These are phyloP conservation scores for Amylostereum areolatum DNA, from an alignment of 1,284 basidiomycete species.

Conservation along the genomic window DNA sequence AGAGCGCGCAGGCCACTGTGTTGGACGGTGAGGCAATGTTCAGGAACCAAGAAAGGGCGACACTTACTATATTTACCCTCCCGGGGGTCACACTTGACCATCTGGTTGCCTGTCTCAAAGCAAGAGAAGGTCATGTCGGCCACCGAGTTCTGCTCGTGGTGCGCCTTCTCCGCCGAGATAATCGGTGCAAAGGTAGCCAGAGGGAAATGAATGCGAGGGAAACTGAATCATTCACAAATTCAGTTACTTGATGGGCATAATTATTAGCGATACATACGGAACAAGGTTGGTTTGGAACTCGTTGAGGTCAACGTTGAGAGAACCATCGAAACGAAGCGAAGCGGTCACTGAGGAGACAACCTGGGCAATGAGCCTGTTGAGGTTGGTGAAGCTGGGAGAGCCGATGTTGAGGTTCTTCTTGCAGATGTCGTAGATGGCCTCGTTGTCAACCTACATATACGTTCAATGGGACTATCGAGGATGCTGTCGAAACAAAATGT, in stretches of 20 bases:
- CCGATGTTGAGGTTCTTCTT: conserved; percentile 80
- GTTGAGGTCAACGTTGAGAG: conserved; percentile 78
- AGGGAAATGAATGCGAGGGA: conserved; percentile 89
- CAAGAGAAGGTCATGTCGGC: conserved; percentile 92
- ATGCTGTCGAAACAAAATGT: too few relatives aligned
- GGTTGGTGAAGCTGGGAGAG: conserved; percentile 80
- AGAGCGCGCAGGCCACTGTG: conserved; percentile 66
- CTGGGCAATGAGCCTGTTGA: conserved; percentile 86
- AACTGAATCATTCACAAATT: conserved; percentile 16
- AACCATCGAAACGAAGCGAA: conserved; percentile 77
- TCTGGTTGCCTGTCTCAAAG: conserved; percentile 91
- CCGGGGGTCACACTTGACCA: conserved; percentile 80
- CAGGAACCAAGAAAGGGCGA: not conserved
- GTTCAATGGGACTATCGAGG: too few relatives aligned
- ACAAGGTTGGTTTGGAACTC: conserved; percentile 83
- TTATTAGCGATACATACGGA: conserved; percentile 42
- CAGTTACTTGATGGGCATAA: not conserved
- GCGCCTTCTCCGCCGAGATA: conserved; percentile 73
- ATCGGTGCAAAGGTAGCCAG: conserved; percentile 89
- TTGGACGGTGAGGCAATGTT: conserved; percentile 8
- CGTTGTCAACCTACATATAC: conserved; percentile 72
- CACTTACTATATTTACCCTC: conserved; percentile 80
- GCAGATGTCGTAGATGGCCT: conserved; percentile 96
- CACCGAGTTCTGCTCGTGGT: conserved; percentile 91
- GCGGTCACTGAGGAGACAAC: conserved; percentile 87